Evolutionary conservation across 768 basidiomycete species (phyloP).

Genomic region (Rhodotorula graminis): DNA sequence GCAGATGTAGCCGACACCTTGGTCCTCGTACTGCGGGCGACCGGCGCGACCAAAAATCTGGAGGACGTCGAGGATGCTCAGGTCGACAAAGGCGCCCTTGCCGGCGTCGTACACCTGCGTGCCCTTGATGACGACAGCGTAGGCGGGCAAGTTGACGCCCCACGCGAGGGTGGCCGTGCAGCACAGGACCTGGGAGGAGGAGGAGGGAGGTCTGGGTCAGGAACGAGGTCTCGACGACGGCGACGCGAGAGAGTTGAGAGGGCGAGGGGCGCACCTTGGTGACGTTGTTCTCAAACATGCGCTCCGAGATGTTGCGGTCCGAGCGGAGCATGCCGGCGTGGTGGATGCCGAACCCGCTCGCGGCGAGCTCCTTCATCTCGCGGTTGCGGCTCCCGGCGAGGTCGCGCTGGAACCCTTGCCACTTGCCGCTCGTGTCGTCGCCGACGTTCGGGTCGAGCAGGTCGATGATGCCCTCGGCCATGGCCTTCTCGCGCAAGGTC

Average conservation of each 20-base stretch:
- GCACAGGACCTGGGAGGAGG: slow-evolving; percentile 68
- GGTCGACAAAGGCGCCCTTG: slow-evolving; percentile 82
- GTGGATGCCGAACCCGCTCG: slow-evolving; percentile 89
- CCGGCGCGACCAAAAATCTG: slow-evolving; percentile 96
- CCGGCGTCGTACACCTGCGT: slow-evolving; percentile 92
- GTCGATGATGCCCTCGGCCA: slow-evolving; percentile 64
- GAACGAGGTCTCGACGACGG: no score
- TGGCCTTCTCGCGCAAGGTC: slow-evolving; percentile 65
- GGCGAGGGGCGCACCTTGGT: slow-evolving; percentile 66
- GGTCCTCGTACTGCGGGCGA: slow-evolving; percentile 59
- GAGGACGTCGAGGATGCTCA: slow-evolving; percentile 89
- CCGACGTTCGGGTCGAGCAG: slow-evolving; percentile 62
- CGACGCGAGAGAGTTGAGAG: neutral
- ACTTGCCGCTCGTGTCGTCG: slow-evolving; percentile 50
- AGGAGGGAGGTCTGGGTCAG: neutral
- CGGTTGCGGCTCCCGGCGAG: slow-evolving; percentile 80
- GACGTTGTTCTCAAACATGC: slow-evolving; percentile 79
- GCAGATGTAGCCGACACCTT: slow-evolving; percentile 95
- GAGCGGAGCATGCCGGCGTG: slow-evolving; percentile 96
- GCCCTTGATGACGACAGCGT: slow-evolving; percentile 75
- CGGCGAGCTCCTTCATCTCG: slow-evolving; percentile 93
- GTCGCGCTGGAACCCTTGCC: slow-evolving; percentile 66
- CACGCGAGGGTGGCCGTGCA: slow-evolving; percentile 98
- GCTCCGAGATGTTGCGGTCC: slow-evolving; percentile 91
- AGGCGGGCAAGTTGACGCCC: slow-evolving; percentile 98